Evolutionary conservation across 2,329 filamentous ascomycete genomes (phyloP).

Genomic region (Fusarium sp.): DNA sequence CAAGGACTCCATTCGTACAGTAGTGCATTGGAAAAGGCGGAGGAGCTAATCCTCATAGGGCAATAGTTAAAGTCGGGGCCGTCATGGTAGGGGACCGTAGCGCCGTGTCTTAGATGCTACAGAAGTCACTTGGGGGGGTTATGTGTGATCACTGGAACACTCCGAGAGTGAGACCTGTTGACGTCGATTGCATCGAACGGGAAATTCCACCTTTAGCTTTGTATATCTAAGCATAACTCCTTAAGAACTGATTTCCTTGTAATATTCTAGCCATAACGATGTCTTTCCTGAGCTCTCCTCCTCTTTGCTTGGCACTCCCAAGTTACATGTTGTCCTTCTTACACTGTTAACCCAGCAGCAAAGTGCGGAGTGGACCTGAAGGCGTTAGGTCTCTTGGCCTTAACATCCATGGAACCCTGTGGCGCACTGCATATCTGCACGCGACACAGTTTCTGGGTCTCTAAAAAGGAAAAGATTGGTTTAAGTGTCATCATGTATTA

Average conservation of each 20-base stretch:
- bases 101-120: conserved; percentile 15
- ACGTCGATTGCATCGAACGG: not conserved
- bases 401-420: conserved; percentile 21
- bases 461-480: conserved; percentile 23
- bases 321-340: not conserved
- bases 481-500: not conserved
- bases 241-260: not conserved
- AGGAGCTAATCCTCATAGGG: conserved; percentile 31
- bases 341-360: conserved; percentile 20
- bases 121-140: conserved; percentile 13
- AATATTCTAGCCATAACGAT: not conserved
- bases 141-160: conserved; percentile 24
- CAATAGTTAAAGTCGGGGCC: conserved; percentile 29
- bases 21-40: conserved; percentile 39
- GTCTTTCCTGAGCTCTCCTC: not conserved
- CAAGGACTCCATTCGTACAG: conserved; percentile 35
- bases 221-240: not conserved
- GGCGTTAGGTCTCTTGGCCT: conserved; percentile 14
- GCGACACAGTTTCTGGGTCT: conserved; percentile 29
- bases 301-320: not conserved
- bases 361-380: conserved; percentile 31
- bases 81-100: conserved; percentile 31
- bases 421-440: conserved; percentile 34
- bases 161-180: conserved; percentile 13
- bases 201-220: not conserved